A percentile compares a stretch with the other conserved stretches of the same genome.
These are phyloP conservation scores for Calvatia gigantea DNA, from an alignment of 768 basidiomycete genomes.

Conservation along the genomic window DNA sequence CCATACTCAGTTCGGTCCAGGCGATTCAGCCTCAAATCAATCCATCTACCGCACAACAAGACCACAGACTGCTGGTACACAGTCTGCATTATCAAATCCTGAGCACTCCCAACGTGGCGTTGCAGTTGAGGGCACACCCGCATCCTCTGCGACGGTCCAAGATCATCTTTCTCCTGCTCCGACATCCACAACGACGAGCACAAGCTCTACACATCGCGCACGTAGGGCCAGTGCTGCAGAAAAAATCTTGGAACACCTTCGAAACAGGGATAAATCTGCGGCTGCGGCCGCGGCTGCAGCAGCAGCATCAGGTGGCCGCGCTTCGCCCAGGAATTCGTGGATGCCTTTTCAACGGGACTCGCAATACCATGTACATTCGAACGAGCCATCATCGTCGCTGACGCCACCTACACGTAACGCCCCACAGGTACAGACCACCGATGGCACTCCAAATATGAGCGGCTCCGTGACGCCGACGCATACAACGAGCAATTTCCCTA, in stretches of 20 bases:
- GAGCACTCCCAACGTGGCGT: neutral
- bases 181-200: slow-evolving; percentile 18
- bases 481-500: neutral
- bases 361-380: slow-evolving; percentile 24
- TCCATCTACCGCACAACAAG: slow-evolving; percentile 10
- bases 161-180: neutral
- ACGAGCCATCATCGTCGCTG: neutral
- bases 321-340: slow-evolving; percentile 40
- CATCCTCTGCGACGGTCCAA: neutral
- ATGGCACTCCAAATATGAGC: neutral
- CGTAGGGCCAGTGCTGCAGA: slow-evolving; percentile 66
- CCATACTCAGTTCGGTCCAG: slow-evolving; percentile 15
- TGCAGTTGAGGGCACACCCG: neutral
- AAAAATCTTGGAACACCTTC: slow-evolving; percentile 62
- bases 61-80: slow-evolving; percentile 17
- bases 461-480: slow-evolving; percentile 3
- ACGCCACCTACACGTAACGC: slow-evolving; percentile 9
- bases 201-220: slow-evolving; percentile 34
- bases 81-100: neutral
- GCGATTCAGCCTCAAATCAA: slow-evolving; percentile 6
- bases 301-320: slow-evolving; percentile 14
- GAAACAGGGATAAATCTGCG: slow-evolving; percentile 47
- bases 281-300: slow-evolving; percentile 19
- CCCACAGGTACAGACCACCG: slow-evolving; percentile 15
- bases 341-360: slow-evolving; percentile 38